Base-by-base conservation (phyloP, 352 stramenopile species). In the Globisporangium emineosum region DNA sequence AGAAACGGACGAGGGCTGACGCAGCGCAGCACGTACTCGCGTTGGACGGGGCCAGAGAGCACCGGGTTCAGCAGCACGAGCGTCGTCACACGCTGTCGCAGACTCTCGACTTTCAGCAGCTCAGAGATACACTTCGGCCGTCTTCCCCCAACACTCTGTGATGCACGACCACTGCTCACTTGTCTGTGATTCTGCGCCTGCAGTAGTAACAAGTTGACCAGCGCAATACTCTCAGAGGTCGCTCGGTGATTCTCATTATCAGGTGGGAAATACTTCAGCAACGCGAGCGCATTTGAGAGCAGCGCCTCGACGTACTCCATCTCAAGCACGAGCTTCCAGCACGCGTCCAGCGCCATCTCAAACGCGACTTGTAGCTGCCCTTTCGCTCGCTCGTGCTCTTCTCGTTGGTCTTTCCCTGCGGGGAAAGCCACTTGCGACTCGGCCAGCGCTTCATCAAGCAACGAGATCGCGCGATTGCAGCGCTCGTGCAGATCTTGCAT, bases 11-110 rank as follows among this genome's bases (percentile, higher is more conserved):
- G 71, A 21, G 83, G 81, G 35, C 82, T 89, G 27, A 90, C 79
- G 57, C 82, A 90, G 32, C 83, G 83, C 40, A 93, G 72, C 10
- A 94, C 78, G 62, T 94, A 94, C 57, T 94, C 86, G 25, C 86
- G 78, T 42, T 89, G 75, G 5, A 85, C 63, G 7, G 79, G 80
- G 1, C 79, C 78, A 40, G 65, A 29, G 21, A 81, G 37, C 21
- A 67, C 62, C 33, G 79, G 70, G 50, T 86, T 86, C 17, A 78
- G 64, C 21, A 90, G 66, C 30, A 88, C 68, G 55, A 88, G 60
- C 1, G 75, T 57, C 53, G 68, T 42, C 12, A 91, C 51, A 0
- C 73, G 72, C 27, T 75, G 59, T 1, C 78, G 68, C 23, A 89
- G 62, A 10, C 50, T 33, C 2, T 76, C 57, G 7, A 75, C 55